These are phyloP conservation scores for Entophlyctis helioformis DNA, from an alignment of 192 early-diverging fungal species.

Conservation along the genomic window DNA sequence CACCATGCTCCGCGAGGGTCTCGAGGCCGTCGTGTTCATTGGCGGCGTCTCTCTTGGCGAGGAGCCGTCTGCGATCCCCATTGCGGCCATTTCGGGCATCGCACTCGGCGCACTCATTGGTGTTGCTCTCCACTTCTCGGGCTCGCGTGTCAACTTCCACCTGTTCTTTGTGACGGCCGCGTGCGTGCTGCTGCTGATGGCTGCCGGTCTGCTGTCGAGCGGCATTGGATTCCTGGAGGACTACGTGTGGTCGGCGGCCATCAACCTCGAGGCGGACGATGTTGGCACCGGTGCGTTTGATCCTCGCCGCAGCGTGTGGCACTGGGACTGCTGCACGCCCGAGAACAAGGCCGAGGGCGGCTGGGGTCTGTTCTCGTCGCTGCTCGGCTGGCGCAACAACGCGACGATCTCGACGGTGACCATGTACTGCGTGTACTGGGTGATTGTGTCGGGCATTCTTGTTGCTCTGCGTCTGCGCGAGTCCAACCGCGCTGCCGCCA, in stretches of 20 bases:
- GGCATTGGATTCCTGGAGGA: constrained; percentile 55
- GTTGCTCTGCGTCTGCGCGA: no score
- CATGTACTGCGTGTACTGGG: constrained; percentile 77
- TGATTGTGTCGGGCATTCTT: no score
- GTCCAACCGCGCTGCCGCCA: no score
- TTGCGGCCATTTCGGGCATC: constrained; percentile 65
- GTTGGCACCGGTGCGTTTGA: no score
- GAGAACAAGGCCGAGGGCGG: constrained; percentile 29
- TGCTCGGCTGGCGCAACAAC: constrained; percentile 66
- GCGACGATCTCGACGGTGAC: constrained; percentile 62
- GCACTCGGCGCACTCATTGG: constrained; percentile 58
- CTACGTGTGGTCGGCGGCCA: constrained; percentile 42
- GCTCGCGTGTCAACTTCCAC: constrained; percentile 54
- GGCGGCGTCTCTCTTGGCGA: constrained; percentile 65
- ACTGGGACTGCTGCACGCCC: constrained; percentile 47
- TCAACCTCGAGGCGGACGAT: no score
- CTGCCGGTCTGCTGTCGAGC: constrained; percentile 70
- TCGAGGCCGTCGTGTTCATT: constrained; percentile 82
- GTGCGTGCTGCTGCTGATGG: constrained; percentile 62
- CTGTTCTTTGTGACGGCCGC: constrained; percentile 71
- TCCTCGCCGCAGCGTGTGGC: no score
- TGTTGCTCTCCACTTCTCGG: constrained; percentile 58
- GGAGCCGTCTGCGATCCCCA: constrained; percentile 59
- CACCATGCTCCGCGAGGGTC: constrained; percentile 74
- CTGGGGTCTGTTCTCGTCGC: constrained; percentile 60